Base-by-base conservation (phyloP, 257 asterid species). In the Solanum chilense region DNA sequence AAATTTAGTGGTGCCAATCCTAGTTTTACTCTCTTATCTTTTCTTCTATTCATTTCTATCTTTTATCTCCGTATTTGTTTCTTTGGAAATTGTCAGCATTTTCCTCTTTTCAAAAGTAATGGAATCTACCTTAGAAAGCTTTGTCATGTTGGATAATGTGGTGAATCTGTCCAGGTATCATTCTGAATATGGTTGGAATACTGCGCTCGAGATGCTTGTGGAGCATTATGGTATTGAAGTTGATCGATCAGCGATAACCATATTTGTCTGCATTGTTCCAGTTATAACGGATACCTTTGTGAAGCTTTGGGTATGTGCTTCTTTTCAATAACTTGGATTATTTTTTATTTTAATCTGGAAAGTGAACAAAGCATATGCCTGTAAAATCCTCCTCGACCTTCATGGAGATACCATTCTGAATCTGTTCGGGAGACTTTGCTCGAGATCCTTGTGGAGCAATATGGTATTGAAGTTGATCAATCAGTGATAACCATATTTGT, bases 111-210 rank as follows among this genome's bases (percentile, higher is more conserved):
- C 35, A 81, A 52, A 81, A 18, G 31, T 81, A 81, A 49, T 81
- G 66, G 85, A 81, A 81, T 66, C 44, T 15, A 49, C 20, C 25
- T 78, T 78, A 27, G 18, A 44, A 66, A 27, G 84, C 16, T 81
- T 41, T 41, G 3, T 81, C 69, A 31, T 49, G 85, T 49, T 49
- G 85, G 45, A 49, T 49, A 56, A 74, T 86, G 84, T 35, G 49
- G 83, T 73, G 41, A 68, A 7, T 47, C 86, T 68, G 82, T 93
- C 92, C 94, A 96, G 99, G 90, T 97, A 97, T 92, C 99, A 97
- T 88, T 97, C 99, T 16, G 99, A 94, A 90, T 94, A 96, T 76
- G 99, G 98, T 58, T 96, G 99, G 99, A 93, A 93, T 91, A 94
- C 99, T 76, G 89, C 96, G 91, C 87, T 94, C 71, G 98, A 96